These are phyloP conservation scores for Boletus reticuloceps DNA, from an alignment of 768 basidiomycete genomes.

Conservation along the genomic window DNA sequence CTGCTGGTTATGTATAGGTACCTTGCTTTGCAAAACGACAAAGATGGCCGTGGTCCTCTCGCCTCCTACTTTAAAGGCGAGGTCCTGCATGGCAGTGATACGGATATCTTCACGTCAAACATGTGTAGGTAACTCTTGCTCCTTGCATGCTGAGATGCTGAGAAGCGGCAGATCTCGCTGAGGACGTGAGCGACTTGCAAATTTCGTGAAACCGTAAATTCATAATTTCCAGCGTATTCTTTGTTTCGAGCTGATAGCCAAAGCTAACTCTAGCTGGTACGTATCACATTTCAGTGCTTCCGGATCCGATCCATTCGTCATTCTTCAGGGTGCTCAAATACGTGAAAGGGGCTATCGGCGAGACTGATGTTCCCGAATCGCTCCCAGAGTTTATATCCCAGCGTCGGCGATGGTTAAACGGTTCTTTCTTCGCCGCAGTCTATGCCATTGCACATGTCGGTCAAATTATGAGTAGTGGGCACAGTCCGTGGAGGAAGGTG, in stretches of 20 bases:
- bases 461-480: constrained; percentile 41
- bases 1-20: constrained; percentile 42
- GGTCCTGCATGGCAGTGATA: constrained; percentile 74
- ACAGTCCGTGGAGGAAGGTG: constrained; percentile 72
- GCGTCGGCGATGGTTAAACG: constrained; percentile 85
- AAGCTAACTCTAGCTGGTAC: constrained; percentile 75
- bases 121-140: constrained; percentile 65
- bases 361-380: constrained; percentile 92
- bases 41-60: constrained; percentile 77
- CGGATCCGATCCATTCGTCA: constrained; percentile 1
- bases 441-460: constrained; percentile 83
- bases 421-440: constrained; percentile 92
- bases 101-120: constrained; percentile 93
- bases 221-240: constrained; percentile 63
- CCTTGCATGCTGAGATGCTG: neutral
- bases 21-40: constrained; percentile 87
- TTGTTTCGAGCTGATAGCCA: constrained; percentile 78
- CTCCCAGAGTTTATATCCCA: constrained; percentile 94
- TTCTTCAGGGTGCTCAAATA: constrained; percentile 87
- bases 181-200: constrained; percentile 58
- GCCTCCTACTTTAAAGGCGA: constrained; percentile 99
- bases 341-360: constrained; percentile 88
- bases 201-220: neutral
- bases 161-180: constrained; percentile 68
- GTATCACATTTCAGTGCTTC: constrained; percentile 15